phyloP scores from a whole-genome alignment of 1,139 yeast species.

The Hanseniaspora gamundiae region DNA sequence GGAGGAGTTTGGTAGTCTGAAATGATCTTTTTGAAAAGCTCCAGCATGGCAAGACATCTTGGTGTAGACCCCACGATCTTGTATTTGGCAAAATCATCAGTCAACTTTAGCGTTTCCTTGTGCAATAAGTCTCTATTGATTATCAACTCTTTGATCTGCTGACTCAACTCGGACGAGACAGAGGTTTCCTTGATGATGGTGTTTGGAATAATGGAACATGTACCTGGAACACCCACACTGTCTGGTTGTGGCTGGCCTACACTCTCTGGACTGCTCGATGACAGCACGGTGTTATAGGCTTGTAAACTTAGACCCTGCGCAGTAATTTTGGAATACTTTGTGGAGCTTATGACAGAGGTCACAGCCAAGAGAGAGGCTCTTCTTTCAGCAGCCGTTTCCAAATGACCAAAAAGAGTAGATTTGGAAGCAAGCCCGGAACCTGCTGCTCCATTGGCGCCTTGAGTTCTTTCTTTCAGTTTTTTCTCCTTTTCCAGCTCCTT shows the following conservation, averaged over 20 bases:
- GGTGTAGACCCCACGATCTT: constrained; percentile 83
- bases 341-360: constrained; percentile 24
- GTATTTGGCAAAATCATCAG: constrained; percentile 73
- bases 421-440: constrained; percentile 12
- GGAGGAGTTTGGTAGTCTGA: constrained; percentile 73
- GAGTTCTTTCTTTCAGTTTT: constrained; percentile 34
- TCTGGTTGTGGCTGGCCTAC: constrained; percentile 5
- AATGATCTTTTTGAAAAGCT: constrained; percentile 73
- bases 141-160: constrained; percentile 21
- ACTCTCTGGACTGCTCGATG: constrained; percentile 9
- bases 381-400: constrained; percentile 74
- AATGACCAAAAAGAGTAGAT: constrained; percentile 65
- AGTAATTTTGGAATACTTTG: constrained; percentile 23
- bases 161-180: constrained; percentile 20
- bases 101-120: constrained; percentile 69
- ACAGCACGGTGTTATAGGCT: constrained; percentile 18
- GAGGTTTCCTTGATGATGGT: constrained; percentile 19
- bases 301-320: constrained; percentile 25
- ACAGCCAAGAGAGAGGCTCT: constrained; percentile 40
- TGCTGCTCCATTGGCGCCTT: constrained; percentile 4
- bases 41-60: constrained; percentile 75
- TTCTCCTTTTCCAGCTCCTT: constrained; percentile 25
- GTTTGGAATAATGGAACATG: constrained; percentile 21
- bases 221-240: constrained; percentile 18
- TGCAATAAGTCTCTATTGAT: constrained; percentile 49